phyloP scores from a whole-genome alignment of 2,329 filamentous ascomycete species.

The Xenoacremonium recifei region DNA sequence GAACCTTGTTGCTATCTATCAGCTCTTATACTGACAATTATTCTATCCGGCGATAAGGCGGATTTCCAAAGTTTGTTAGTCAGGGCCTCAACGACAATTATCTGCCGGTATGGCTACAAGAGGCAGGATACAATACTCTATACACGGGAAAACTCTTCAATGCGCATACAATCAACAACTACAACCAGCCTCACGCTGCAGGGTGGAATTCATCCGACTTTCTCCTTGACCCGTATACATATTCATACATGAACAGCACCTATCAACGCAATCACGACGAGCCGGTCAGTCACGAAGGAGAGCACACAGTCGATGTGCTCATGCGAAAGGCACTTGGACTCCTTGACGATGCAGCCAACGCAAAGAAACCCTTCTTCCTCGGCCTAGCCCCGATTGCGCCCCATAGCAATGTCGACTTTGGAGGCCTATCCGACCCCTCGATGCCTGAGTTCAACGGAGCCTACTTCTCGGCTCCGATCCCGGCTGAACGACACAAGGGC shows the following conservation, averaged over 20 bases:
- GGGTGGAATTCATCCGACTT: constrained; percentile 54
- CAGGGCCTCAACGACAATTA: constrained; percentile 50
- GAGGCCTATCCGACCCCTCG: constrained; percentile 34
- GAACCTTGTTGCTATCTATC: not conserved
- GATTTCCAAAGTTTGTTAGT: constrained; percentile 49
- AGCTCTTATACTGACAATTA: too few species aligned
- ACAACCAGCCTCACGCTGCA: constrained; percentile 47
- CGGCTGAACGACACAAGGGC: constrained; percentile 55
- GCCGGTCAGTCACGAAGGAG: constrained; percentile 40
- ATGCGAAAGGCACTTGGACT: constrained; percentile 50
- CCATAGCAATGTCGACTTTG: constrained; percentile 28
- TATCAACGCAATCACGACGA: constrained; percentile 58
- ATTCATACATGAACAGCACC: constrained; percentile 64
- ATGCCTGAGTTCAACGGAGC: not conserved
- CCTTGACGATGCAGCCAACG: constrained; percentile 48
- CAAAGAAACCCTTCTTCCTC: constrained; percentile 54
- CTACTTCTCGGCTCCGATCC: constrained; percentile 7
- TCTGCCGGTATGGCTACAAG: constrained; percentile 50
- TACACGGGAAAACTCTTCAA: constrained; percentile 58
- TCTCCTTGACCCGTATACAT: constrained; percentile 46
- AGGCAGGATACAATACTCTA: constrained; percentile 50
- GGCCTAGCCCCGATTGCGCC: constrained; percentile 48
- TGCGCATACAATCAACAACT: constrained; percentile 46
- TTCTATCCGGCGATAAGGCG: constrained; percentile 20
- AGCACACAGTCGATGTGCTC: constrained; percentile 54